Base-by-base conservation (phyloP, 225 moss, liverwort and hornwort genomes). In the Asterella californica region DNA sequence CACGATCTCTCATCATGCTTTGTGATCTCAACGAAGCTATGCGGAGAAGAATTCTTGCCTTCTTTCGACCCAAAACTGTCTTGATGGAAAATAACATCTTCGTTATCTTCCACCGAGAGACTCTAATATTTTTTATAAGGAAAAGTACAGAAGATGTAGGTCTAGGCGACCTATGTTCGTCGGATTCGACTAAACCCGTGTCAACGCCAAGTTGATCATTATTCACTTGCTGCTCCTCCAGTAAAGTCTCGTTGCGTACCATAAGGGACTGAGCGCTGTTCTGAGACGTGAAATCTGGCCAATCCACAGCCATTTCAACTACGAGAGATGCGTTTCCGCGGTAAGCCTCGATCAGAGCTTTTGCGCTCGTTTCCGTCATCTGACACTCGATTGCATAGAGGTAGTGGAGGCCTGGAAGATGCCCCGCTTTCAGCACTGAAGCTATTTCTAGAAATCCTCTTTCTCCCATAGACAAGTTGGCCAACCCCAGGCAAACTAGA, bases 301-400 rank as follows among this genome's bases (percentile, higher is more conserved):
- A 78, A 37, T 78, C 77, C 27, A 78, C 77, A 18, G n/a, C 61
- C 63, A 78, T 62, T 15, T 78, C 77, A 7, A 78, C 77, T 0
- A 65, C 46, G 2, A 78, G 46, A 25, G 62, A 42, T 45, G 46
- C 27, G 63, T 78, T 78, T 61, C 15, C 63, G 27, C 29, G 10
- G 57, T 78, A 78, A 14, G 77, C 77, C 25, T 65, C 64, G n/a
- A 78, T 62, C 63, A 78, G 77, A 9, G 77, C 77, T 29, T 47
- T 62, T 12, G 77, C 77, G 46, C 77, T 63, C 37, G 77, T 78
- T 29, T 78, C 63, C 9, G 63, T 78, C 37, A 62, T 78, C 2
- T 6, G 25, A 19, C 63, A 78, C 25, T 65, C 77, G 45, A 47
- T 78, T 6, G 64, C 61, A 33, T 62, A 64, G 14, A 78, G n/a